These are phyloP conservation scores for Vitis hybrid DNA, from an alignment of 177 flowering plant genomes.

Conservation along the genomic window DNA sequence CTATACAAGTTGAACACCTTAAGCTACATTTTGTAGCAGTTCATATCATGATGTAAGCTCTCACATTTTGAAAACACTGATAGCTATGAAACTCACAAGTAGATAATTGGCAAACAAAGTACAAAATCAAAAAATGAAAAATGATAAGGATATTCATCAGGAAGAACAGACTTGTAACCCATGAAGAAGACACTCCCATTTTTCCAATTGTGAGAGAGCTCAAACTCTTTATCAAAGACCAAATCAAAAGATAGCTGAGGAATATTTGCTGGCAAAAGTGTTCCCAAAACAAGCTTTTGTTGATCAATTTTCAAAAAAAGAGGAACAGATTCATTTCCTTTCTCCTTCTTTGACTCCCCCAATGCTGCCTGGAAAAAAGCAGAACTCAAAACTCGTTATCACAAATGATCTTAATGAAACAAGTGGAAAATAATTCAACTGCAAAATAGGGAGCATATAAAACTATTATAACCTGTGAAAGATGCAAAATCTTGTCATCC, in stretches of 20 bases:
- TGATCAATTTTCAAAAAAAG: constrained; percentile 42
- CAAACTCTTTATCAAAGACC: constrained; percentile 66
- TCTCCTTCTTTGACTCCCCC: constrained; percentile 59
- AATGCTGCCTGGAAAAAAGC: constrained; percentile 48
- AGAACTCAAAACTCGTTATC: not conserved
- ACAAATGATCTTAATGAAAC: not conserved
- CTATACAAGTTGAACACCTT: no score
- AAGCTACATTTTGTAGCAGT: no score
- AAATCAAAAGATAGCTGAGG: constrained; percentile 64
- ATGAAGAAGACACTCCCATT: constrained; percentile 61
- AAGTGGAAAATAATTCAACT: no score
- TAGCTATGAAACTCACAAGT: no score
- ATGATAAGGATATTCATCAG: constrained; percentile 50
- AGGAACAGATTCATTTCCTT: constrained; percentile 36
- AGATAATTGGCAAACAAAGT: no score
- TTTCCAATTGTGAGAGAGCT: constrained; percentile 78
- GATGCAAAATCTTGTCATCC: constrained; percentile 26
- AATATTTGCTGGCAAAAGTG: constrained; percentile 41
- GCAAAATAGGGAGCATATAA: not conserved
- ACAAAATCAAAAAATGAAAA: not conserved
- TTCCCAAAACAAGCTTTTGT: constrained; percentile 57
- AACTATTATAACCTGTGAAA: constrained; percentile 41
- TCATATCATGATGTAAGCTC: no score
- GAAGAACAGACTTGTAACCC: constrained; percentile 41
- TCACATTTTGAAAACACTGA: no score